Percentiles rank a stretch among this genome's conserved stretches.
Evolutionary conservation across 805 yeast genomes (phyloP).

Genomic region (Wickerhamiella spandovensis): DNA sequence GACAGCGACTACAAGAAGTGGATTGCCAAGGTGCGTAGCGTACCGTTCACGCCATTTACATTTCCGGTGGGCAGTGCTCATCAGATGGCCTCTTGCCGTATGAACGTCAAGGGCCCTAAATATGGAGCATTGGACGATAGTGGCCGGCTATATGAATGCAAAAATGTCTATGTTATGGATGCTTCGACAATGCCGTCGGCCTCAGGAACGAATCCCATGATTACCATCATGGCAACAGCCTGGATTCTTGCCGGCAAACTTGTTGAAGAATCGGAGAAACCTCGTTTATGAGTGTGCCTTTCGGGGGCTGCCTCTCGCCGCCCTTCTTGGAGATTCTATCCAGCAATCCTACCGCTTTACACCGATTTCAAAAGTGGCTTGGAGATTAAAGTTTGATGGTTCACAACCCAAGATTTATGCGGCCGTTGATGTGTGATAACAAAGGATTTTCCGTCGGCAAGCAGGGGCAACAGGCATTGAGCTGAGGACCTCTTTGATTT

Average conservation of each 20-base stretch:
- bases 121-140: constrained; percentile 32
- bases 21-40: constrained; percentile 13
- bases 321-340: background rate
- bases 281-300: background rate
- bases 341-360: background rate
- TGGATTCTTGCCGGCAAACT: constrained; percentile 31
- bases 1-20: constrained; percentile 32
- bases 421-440: background rate
- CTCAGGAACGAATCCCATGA: constrained; percentile 43
- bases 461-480: no score
- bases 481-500: no score
- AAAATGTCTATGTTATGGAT: constrained; percentile 38
- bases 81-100: constrained; percentile 41
- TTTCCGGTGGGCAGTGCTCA: constrained; percentile 36
- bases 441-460: background rate
- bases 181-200: constrained; percentile 40
- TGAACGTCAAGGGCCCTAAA: constrained; percentile 28
- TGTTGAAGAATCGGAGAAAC: constrained; percentile 18
- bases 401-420: background rate
- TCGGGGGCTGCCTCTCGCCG: no score
- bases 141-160: constrained; percentile 37
- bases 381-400: background rate
- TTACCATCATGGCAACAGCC: constrained; percentile 35
- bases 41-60: constrained; percentile 20
- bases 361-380: background rate